These are phyloP conservation scores for Pyrenophora teres DNA, from an alignment of 2,329 filamentous ascomycete genomes.

Conservation along the genomic window DNA sequence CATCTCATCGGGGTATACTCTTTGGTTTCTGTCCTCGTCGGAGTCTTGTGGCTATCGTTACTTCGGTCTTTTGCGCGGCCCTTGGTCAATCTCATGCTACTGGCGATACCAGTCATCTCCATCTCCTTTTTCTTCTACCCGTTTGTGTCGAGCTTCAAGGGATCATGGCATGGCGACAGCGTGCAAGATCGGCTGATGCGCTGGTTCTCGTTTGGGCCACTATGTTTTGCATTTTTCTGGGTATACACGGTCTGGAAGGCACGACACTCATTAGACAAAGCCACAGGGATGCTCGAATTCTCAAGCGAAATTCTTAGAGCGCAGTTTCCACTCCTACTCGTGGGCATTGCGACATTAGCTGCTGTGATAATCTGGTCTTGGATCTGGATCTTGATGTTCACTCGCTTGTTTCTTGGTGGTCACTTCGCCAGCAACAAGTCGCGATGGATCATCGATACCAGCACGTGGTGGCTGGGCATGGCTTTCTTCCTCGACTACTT, in stretches of 20 bases:
- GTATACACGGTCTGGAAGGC: constrained; percentile 80
- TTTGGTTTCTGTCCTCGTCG: constrained; percentile 83
- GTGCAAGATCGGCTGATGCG: constrained; percentile 90
- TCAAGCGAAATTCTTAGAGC: constrained; percentile 83
- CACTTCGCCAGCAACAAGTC: constrained; percentile 63
- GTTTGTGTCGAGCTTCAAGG: constrained; percentile 86
- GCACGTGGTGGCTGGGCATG: constrained; percentile 92
- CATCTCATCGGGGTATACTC: constrained; percentile 91
- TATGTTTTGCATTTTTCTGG: constrained; percentile 75
- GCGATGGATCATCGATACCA: constrained; percentile 80
- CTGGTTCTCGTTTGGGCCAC: constrained; percentile 79
- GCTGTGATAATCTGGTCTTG: constrained; percentile 88
- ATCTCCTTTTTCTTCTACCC: constrained; percentile 91
- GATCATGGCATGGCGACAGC: constrained; percentile 71
- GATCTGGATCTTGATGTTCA: constrained; percentile 97
- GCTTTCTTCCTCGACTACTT: constrained; percentile 94
- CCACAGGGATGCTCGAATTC: constrained; percentile 89
- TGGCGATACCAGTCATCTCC: constrained; percentile 84
- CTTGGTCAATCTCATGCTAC: constrained; percentile 78
- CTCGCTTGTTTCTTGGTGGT: constrained; percentile 90
- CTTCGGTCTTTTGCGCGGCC: constrained; percentile 84
- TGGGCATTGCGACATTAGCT: constrained; percentile 79
- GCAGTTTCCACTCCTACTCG: constrained; percentile 78
- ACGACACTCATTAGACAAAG: constrained; percentile 78
- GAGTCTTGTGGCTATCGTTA: constrained; percentile 86